Conservation (phyloP, 495 filamentous ascomycete species). For the Aspergillus affinis region DNA sequence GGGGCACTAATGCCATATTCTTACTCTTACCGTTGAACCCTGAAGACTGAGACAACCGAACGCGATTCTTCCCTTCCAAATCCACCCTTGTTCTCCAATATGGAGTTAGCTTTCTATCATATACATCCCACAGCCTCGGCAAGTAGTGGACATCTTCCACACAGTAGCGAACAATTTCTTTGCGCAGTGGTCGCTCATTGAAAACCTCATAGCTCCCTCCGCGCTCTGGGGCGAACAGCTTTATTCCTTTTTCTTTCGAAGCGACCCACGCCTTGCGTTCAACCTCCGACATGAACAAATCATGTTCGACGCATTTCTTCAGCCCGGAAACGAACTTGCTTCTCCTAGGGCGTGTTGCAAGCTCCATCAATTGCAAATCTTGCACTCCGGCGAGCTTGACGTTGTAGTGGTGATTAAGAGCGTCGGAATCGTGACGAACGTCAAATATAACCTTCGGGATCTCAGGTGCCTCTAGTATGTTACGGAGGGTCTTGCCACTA, state of each 20-base stretch:
- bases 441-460: slow-evolving; percentile 40
- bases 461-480: slow-evolving; percentile 45
- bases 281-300: slow-evolving; percentile 17
- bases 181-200: slow-evolving; percentile 41
- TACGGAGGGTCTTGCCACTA: slow-evolving; percentile 39
- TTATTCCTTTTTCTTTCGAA: slow-evolving; percentile 38
- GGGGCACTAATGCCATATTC: no score
- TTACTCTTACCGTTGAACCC: no score
- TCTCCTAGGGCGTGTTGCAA: slow-evolving; percentile 30
- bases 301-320: slow-evolving; percentile 41
- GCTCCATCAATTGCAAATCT: slow-evolving; percentile 60
- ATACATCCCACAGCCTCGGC: slow-evolving; percentile 32
- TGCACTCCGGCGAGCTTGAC: slow-evolving; percentile 39
- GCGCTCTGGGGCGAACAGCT: slow-evolving; percentile 37
- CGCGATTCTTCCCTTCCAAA: no score
- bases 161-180: slow-evolving; percentile 47
- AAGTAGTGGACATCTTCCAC: slow-evolving; percentile 46
- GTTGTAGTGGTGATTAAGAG: slow-evolving; percentile 45
- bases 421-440: slow-evolving; percentile 53
- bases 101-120: slow-evolving; percentile 23
- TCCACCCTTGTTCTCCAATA: slow-evolving; percentile 26
- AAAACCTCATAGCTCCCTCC: slow-evolving; percentile 51
- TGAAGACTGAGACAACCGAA: no score
- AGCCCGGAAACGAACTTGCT: slow-evolving; percentile 37
- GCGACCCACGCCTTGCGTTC: slow-evolving; percentile 30